Base-by-base conservation (phyloP, 2,329 filamentous ascomycete species). In the Phialophora verrucosa region DNA sequence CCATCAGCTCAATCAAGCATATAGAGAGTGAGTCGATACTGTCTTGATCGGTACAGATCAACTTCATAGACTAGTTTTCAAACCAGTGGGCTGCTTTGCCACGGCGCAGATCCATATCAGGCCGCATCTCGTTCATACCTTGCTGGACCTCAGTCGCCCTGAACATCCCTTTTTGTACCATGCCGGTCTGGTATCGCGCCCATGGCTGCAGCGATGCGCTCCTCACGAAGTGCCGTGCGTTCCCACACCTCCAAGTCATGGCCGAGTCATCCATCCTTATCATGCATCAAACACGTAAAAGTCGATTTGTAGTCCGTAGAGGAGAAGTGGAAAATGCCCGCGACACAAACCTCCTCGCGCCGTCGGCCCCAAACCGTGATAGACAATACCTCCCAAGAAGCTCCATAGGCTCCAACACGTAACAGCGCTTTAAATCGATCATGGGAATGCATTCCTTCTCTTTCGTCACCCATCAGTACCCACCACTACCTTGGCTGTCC, bases 401-500 rank as follows among this genome's bases (percentile, higher is more conserved):
- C 27, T 50, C 57, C 42, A 59, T 25, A 47, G 47, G 44, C 57
- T 44, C 57, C 49, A 44, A 51, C 49, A 53, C 32, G 27, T 61
- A 35, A 32, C 35, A 53, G 5, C 49, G 59, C 49, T 42, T 31
- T 61, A 61, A 61, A 61, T 61, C 20, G 32, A 35, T 53, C 53
- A 20, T 32, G 4, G n/a, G 29, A 12, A 14, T 55, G 53, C 53
- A 32, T n/a, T 38, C 25, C 53, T 29, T 56, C 27, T 38, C 29
- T 38, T 44, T 44, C 38, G 17, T 44, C 38, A 20, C 17, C 35
- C 50, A 31, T 64, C 56, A 57, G 53, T 29, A 14, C 59, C 61
- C 64, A 27, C 49, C 59, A 53, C 67, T 69, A 6, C 64, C 64
- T 54, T 64, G 61, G 50, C 67, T 69, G 14, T 62, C 61, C 11